Base-by-base conservation (phyloP, 1,139 yeast species). In the Yamadazyma conglobata region DNA sequence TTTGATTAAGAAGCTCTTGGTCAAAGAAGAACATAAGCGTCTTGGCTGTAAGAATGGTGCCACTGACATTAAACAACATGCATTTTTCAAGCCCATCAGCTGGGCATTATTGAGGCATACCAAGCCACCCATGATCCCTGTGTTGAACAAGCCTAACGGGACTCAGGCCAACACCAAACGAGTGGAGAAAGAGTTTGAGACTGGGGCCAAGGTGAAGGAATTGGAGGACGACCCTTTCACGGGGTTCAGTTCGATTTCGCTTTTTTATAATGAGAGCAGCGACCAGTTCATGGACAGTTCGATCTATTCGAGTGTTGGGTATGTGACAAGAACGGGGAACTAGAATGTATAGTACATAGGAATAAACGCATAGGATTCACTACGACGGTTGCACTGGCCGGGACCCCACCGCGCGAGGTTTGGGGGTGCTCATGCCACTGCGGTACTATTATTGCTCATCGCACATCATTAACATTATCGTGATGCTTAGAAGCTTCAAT, bases 31-130 rank as follows among this genome's bases (percentile, higher is more conserved):
- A 57, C 68, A 72, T 29, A 87, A 86, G 51, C 68, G 98, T 38
- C 58, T 91, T 28, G 98, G 98, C 1, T 85, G 95, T 10, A 79
- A 82, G 39, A 78, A 89, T 24, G 98, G 98, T 14, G 98, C 98
- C 0, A 81, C 95, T 1, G 98, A 91, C 49, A 77, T 91, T 33
- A 91, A 91, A 51, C 78, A 76, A 36, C 98, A 93, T 54, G 79
- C 84, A 0, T 93, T 88, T 48, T 91, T 91, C 67, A 89, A 88
- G 52, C 82, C 69, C 47, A 80, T 88, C 1, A 95, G 88, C 52
- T 91, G 98, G 98, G 97, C 98, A 0, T 64, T 91, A 39, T 64
- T 91, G 39, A 72, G 98, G 44, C 86, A 91, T 56, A 93, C 83
- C 50, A 81, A 82, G 36, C 97, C 98, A 1, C 98, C 98, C 9